Conservation (phyloP, 371 early-diverging fungal genomes). For the Apophysomyces trapeziformis region DNA sequence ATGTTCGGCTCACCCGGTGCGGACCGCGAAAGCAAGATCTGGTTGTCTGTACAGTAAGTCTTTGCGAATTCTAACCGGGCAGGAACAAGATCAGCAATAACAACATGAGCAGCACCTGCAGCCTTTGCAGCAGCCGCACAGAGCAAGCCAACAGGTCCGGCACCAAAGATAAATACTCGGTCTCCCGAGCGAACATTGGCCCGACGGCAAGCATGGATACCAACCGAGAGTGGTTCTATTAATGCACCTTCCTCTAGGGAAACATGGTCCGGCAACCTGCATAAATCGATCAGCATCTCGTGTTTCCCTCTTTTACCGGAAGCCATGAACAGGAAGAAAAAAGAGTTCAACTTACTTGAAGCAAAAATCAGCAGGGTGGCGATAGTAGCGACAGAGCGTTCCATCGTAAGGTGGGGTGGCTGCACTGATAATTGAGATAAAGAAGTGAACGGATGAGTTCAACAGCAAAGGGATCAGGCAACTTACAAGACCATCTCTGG, state of each 20-base stretch:
- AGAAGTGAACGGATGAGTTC: constrained; percentile 11
- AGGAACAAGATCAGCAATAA: constrained; percentile 45
- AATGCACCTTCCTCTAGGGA: constrained; percentile 63
- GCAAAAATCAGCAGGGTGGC: constrained; percentile 57
- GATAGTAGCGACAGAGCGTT: constrained; percentile 52
- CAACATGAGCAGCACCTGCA: constrained; percentile 53
- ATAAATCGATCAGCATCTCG: constrained; percentile 11
- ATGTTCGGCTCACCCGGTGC: constrained; percentile 42
- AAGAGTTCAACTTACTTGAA: constrained; percentile 43
- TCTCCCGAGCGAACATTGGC: constrained; percentile 69
- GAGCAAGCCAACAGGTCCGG: constrained; percentile 63
- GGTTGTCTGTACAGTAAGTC: constrained; percentile 47
- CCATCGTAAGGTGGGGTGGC: constrained; percentile 62
- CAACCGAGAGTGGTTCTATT: constrained; percentile 52
- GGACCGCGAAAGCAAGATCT: constrained; percentile 36
- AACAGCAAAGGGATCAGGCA: neutral
- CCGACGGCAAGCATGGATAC: constrained; percentile 61
- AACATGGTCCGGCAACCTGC: constrained; percentile 51
- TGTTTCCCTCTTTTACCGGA: neutral
- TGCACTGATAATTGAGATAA: constrained; percentile 29
- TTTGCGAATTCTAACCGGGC: constrained; percentile 53
- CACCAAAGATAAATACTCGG: constrained; percentile 65
- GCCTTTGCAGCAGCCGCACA: constrained; percentile 58
- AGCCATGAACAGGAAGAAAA: constrained; percentile 6
- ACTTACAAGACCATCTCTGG: constrained; percentile 49